Evolutionary conservation across 495 filamentous ascomycete species (phyloP).

Genomic region (Penicillium ucsense): DNA sequence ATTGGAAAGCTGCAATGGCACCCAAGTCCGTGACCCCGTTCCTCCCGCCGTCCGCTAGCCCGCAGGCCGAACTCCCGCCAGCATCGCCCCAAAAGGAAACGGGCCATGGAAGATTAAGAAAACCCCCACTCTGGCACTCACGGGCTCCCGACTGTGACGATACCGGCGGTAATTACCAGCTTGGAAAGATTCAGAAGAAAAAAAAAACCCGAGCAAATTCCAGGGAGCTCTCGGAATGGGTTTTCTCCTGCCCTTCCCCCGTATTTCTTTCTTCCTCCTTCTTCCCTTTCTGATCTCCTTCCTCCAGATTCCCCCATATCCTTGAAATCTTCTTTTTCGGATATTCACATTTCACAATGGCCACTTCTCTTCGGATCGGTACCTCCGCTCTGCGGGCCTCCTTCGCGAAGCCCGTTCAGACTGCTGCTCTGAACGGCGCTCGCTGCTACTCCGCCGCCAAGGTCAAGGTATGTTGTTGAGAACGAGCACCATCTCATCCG

Average conservation of each 20-base stretch:
- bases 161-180: constrained; percentile 30
- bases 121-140: no score
- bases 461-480: constrained; percentile 54
- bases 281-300: constrained; percentile 1
- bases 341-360: constrained; percentile 43
- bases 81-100: neutral
- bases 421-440: constrained; percentile 68
- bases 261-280: constrained; percentile 3
- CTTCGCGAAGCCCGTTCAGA: constrained; percentile 51
- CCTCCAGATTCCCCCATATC: neutral
- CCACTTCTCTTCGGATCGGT: constrained; percentile 68
- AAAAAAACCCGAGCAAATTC: constrained; percentile 6
- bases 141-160: constrained; percentile 13
- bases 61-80: neutral
- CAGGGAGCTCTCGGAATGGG: constrained; percentile 9
- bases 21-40: neutral
- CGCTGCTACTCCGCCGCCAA: constrained; percentile 84
- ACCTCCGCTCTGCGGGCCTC: constrained; percentile 63
- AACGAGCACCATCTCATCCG: neutral
- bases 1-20: no score
- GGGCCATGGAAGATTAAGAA: neutral
- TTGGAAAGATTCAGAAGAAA: constrained; percentile 5
- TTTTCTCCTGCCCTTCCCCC: constrained; percentile 1
- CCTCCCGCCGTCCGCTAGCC: neutral
- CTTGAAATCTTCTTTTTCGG: constrained; percentile 10